Percentiles rank a stretch among this genome's conserved stretches.
phyloP scores from a whole-genome alignment of 306 rosid species.

The Cucurbita ficifolia region DNA sequence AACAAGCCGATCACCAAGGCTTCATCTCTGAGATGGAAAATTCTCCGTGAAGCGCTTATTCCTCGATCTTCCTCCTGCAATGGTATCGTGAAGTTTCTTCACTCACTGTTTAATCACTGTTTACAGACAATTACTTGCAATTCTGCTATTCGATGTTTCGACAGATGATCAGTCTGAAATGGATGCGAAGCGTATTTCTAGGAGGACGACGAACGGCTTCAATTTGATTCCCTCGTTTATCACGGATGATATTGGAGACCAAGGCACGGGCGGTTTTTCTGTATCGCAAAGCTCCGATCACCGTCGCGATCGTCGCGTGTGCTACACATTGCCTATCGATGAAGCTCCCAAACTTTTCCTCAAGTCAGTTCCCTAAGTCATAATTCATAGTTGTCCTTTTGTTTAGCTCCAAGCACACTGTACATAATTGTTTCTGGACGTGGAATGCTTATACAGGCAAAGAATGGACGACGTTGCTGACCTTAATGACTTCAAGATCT shows the following conservation, averaged over 20 bases:
- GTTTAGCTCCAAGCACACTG: not conserved
- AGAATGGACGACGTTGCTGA: slow-evolving; percentile 43
- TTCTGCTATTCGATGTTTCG: not conserved
- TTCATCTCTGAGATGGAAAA: slow-evolving; percentile 62
- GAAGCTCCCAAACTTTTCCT: slow-evolving; percentile 40
- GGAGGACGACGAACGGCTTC: slow-evolving; percentile 56
- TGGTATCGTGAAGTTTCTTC: slow-evolving; percentile 9
- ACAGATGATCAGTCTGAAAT: slow-evolving; percentile 36
- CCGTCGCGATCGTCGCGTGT: slow-evolving; percentile 39
- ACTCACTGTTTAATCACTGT: not conserved
- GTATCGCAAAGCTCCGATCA: slow-evolving; percentile 2
- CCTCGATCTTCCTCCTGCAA: slow-evolving; percentile 16
- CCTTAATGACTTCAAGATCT: slow-evolving; percentile 65
- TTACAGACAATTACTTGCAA: not conserved
- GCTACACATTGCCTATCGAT: slow-evolving; percentile 56
- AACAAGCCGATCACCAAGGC: slow-evolving; percentile 19
- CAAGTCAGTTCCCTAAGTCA: slow-evolving; percentile 24
- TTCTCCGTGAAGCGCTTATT: slow-evolving; percentile 65
- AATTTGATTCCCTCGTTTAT: slow-evolving; percentile 49
- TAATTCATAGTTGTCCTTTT: not conserved
- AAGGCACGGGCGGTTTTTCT: not conserved
- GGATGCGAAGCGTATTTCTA: slow-evolving; percentile 36
- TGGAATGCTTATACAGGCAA: slow-evolving; percentile 41
- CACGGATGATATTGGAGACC: slow-evolving; percentile 7
- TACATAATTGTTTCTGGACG: not conserved